Percentiles rank a stretch among this genome's conserved stretches.
Conservation (phyloP, 345 rosid species). For the Sisymbrium altissimum region DNA sequence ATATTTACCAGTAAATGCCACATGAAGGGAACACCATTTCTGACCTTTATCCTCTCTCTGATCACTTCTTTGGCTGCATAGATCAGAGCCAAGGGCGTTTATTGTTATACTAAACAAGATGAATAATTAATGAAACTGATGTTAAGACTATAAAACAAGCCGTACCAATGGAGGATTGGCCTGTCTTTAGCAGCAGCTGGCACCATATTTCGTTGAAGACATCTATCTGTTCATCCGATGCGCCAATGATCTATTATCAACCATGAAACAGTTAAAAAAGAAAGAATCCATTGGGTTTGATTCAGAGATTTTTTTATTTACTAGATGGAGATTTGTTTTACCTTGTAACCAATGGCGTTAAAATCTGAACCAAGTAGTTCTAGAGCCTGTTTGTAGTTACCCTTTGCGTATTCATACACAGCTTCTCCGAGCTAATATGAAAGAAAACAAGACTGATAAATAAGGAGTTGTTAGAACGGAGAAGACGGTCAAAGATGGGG, state of each 20-base stretch:
- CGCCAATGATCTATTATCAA: conserved; percentile 59
- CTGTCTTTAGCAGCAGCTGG: conserved; percentile 55
- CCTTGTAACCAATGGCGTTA: conserved; percentile 66
- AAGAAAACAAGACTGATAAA: conserved; percentile 3
- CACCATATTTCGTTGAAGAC: conserved; percentile 90
- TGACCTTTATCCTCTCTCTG: conserved; percentile 48
- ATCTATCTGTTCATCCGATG: conserved; percentile 88
- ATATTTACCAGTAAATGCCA: conserved; percentile 75
- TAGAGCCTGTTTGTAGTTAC: conserved; percentile 46
- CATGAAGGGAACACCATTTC: conserved; percentile 71
- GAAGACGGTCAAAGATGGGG: background rate
- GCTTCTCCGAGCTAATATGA: conserved; percentile 73
- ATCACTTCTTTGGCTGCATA: conserved; percentile 57
- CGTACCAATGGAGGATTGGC: conserved; percentile 60
- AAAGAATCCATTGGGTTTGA: background rate
- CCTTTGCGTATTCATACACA: conserved; percentile 57
- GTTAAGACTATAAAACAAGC: background rate
- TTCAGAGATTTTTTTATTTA: background rate
- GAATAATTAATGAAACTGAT: background rate
- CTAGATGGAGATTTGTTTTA: conserved; percentile 10
- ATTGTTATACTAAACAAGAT: background rate
- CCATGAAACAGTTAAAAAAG: background rate
- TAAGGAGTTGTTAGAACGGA: background rate
- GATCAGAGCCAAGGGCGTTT: background rate
- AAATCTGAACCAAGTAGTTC: conserved; percentile 67